Conservation (phyloP, 1,139 yeast genomes). For the Suhomyces maxii region DNA sequence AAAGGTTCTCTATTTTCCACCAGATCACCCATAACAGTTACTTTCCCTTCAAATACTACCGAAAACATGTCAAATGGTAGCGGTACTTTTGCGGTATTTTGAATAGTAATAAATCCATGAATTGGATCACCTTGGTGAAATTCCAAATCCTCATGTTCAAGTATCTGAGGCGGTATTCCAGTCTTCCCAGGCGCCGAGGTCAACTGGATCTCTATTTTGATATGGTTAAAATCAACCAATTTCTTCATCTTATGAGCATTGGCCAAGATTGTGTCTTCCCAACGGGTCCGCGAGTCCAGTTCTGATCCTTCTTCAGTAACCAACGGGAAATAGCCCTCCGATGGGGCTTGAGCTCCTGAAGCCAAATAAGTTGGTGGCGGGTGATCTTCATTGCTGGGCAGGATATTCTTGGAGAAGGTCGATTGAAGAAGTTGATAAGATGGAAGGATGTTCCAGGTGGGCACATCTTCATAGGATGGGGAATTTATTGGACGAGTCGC, state of each 20-base stretch:
- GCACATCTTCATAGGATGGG: conserved; percentile 28
- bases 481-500: conserved; percentile 13
- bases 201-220: conserved; percentile 19
- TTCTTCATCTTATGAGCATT: conserved; percentile 25
- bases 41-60: conserved; percentile 56
- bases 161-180: conserved; percentile 17
- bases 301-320: neutral
- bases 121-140: conserved; percentile 27
- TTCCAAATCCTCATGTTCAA: conserved; percentile 19
- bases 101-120: conserved; percentile 52
- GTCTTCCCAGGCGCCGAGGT: conserved; percentile 18
- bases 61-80: conserved; percentile 58
- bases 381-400: conserved; percentile 21
- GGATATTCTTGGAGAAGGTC: conserved; percentile 27
- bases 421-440: conserved; percentile 27
- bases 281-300: conserved; percentile 13
- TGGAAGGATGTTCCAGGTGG: conserved; percentile 29
- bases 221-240: conserved; percentile 17
- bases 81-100: conserved; percentile 39
- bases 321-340: conserved; percentile 10
- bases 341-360: neutral
- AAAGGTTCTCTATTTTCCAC: conserved; percentile 13
- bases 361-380: conserved; percentile 26
- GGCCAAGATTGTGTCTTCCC: conserved; percentile 29
- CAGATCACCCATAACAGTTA: conserved; percentile 14